Percentiles rank a stretch among this genome's conserved stretches.
Evolutionary conservation across 2,329 filamentous ascomycete genomes (phyloP).

Genomic region (Hymenoscyphus infarciens): DNA sequence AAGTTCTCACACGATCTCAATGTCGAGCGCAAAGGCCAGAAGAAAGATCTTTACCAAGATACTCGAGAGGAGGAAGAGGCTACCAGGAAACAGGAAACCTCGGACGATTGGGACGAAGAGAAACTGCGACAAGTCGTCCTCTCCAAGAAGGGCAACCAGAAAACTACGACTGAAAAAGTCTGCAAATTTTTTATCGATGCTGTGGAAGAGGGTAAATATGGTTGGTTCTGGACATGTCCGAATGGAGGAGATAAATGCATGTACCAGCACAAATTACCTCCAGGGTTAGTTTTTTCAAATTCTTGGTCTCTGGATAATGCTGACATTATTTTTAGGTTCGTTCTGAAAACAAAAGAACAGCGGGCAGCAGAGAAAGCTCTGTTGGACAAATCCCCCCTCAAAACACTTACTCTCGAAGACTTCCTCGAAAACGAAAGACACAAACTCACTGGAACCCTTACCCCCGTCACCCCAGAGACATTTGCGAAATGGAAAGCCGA

Average conservation of each 20-base stretch:
- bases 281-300: conserved; percentile 64
- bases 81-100: conserved; percentile 84
- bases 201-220: conserved; percentile 97
- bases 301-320: conserved; percentile 14
- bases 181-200: conserved; percentile 98
- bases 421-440: conserved; percentile 95
- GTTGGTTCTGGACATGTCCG: conserved; percentile 98
- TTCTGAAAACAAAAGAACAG: conserved; percentile 97
- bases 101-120: conserved; percentile 96
- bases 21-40: conserved; percentile 86
- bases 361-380: conserved; percentile 91
- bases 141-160: conserved; percentile 96
- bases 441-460: conserved; percentile 87
- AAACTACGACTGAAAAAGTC: conserved; percentile 94
- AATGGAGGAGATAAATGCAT: conserved; percentile 98
- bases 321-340: conserved; percentile 59
- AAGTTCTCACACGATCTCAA: conserved; percentile 94
- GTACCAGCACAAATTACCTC: conserved; percentile 93
- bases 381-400: conserved; percentile 91
- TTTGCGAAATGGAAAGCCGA: conserved; percentile 98
- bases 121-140: conserved; percentile 86
- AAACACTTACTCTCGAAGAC: conserved; percentile 93
- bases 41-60: conserved; percentile 89
- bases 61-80: conserved; percentile 69
- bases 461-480: conserved; percentile 86